phyloP scores from a whole-genome alignment of 2,329 filamentous ascomycete genomes.

The Aspergillus viridinutans region DNA sequence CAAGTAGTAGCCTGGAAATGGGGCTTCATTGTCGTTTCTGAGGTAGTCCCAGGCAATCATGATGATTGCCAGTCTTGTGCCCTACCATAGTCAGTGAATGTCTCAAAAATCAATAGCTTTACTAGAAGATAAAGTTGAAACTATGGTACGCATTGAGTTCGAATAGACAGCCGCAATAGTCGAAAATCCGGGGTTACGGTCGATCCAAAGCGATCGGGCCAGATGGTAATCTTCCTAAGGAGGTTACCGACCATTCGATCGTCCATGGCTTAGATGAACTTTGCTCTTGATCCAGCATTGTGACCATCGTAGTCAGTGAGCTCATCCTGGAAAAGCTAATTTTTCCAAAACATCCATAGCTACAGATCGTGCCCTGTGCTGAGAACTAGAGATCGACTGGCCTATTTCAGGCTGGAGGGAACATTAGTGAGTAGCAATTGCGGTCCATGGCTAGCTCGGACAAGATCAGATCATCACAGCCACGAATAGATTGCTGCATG shows the following conservation, averaged over 20 bases:
- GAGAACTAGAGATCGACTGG: not conserved
- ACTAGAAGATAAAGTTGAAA: not conserved
- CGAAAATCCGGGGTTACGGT: conserved; percentile 10
- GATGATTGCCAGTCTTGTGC: not conserved
- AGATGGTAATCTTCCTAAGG: not conserved
- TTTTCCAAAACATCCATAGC: not conserved
- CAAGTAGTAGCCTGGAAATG: not conserved
- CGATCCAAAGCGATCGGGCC: conserved; percentile 2
- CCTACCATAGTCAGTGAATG: not conserved
- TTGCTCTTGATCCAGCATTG: not conserved
- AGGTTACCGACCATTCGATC: not conserved
- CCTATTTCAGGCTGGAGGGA: not conserved
- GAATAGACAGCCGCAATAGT: not conserved
- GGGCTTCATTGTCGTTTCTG: not conserved
- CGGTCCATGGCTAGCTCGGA: not conserved
- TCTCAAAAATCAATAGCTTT: not conserved
- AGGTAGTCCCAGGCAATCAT: not conserved
- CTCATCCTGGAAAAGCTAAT: not conserved
- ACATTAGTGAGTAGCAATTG: not conserved
- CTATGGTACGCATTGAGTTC: not conserved
- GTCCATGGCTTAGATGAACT: too few species aligned
- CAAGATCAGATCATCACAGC: not conserved
- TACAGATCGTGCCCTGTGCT: not conserved
- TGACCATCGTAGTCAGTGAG: not conserved
- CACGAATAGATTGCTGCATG: not conserved